Percentiles rank a stretch among this genome's conserved stretches.
These are phyloP conservation scores for Phaeophleospora eucalypticola DNA, from an alignment of 2,329 filamentous ascomycete genomes.

Conservation along the genomic window DNA sequence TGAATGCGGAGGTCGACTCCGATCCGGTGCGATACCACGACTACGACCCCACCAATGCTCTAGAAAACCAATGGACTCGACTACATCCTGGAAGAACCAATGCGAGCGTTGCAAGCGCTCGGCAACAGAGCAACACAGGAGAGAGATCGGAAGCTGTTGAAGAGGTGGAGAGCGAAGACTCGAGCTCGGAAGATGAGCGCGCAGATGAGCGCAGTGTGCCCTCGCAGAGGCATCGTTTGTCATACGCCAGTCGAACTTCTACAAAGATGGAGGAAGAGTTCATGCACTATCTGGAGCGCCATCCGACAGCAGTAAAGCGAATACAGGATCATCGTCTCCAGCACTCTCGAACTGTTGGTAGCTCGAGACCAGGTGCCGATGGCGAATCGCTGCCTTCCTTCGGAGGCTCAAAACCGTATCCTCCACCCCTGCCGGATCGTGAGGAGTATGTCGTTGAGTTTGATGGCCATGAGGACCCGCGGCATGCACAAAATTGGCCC, in stretches of 20 bases:
- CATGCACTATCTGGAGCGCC: constrained; percentile 54
- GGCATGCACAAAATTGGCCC: constrained; percentile 86
- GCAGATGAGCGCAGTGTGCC: neutral
- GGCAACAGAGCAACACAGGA: neutral
- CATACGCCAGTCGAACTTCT: constrained; percentile 16
- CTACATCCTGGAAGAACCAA: neutral
- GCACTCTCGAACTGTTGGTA: constrained; percentile 68
- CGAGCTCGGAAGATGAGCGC: neutral
- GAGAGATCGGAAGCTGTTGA: neutral
- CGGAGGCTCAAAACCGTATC: constrained; percentile 47
- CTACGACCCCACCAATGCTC: constrained; percentile 12
- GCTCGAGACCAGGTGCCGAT: constrained; percentile 34
- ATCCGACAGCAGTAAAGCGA: constrained; percentile 65
- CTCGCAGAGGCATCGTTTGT: constrained; percentile 1
- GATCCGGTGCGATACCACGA: constrained; percentile 37
- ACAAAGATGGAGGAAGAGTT: constrained; percentile 42
- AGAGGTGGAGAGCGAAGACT: constrained; percentile 1
- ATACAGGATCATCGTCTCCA: constrained; percentile 59
- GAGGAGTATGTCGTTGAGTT: constrained; percentile 80
- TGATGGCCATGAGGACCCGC: constrained; percentile 73
- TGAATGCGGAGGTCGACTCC: constrained; percentile 54
- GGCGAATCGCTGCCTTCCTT: constrained; percentile 33
- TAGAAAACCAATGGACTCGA: neutral
- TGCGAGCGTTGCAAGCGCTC: neutral
- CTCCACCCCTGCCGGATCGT: constrained; percentile 66